Evolutionary conservation across 495 filamentous ascomycete species (phyloP).

Genomic region (Platismatia glauca): DNA sequence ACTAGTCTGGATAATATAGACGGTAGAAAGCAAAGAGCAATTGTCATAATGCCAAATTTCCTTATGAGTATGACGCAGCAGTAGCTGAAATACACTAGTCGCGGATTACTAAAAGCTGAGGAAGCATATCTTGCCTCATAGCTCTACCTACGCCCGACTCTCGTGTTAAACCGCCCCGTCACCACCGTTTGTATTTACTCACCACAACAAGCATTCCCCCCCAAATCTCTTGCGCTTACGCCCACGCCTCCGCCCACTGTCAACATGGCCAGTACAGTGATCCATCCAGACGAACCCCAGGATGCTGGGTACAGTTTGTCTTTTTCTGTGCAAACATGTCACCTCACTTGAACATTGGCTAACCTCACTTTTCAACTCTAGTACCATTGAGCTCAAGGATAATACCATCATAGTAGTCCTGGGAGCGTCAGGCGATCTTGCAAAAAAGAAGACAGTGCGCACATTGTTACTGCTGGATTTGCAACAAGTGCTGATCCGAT

Average conservation of each 20-base stretch:
- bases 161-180: not conserved
- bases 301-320: conserved; percentile 54
- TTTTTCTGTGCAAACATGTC: conserved; percentile 6
- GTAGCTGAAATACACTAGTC: not conserved
- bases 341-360: conserved; percentile 1
- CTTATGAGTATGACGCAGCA: too few species aligned
- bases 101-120: not conserved
- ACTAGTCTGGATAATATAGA: not conserved
- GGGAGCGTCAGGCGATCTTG: conserved; percentile 92
- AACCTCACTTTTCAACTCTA: conserved; percentile 32
- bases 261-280: conserved; percentile 54
- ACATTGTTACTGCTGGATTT: not conserved
- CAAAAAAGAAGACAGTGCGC: conserved; percentile 95
- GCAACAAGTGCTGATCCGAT: conserved; percentile 24
- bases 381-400: conserved; percentile 89
- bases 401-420: conserved; percentile 97
- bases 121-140: not conserved
- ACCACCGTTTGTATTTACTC: not conserved
- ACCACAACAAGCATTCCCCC: too few species aligned
- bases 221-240: not conserved
- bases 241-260: not conserved
- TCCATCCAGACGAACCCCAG: conserved; percentile 50
- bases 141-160: not conserved
- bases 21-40: not conserved
- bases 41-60: too few species aligned